These are phyloP conservation scores for Medicago ruthenica DNA, from an alignment of 306 rosid genomes.

Conservation along the genomic window DNA sequence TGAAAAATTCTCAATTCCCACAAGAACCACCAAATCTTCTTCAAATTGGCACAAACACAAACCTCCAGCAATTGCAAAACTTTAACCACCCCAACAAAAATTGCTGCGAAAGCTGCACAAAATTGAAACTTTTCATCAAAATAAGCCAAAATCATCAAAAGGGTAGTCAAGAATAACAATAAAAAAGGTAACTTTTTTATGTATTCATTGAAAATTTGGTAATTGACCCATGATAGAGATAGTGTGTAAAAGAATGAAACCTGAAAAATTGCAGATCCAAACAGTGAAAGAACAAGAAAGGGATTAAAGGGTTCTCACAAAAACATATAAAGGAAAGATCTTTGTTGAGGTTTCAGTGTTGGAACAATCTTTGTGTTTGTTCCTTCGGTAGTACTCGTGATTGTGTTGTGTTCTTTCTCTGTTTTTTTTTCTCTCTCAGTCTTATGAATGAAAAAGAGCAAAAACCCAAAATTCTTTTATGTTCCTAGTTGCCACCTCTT, in stretches of 20 bases:
- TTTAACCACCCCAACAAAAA: conserved; percentile 38
- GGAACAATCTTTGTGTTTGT: conserved; percentile 22
- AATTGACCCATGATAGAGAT: conserved; percentile 35
- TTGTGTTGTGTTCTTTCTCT: conserved; percentile 31
- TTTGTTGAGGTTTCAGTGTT: conserved; percentile 34
- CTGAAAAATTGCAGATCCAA: conserved; percentile 46
- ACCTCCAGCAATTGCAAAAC: conserved; percentile 43
- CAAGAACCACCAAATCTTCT: conserved; percentile 10
- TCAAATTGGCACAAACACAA: conserved; percentile 10
- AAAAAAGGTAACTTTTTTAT: conserved; percentile 28
- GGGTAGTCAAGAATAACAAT: conserved; percentile 22
- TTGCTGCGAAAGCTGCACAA: conserved; percentile 37
- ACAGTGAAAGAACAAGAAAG: conserved; percentile 17
- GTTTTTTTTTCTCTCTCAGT: background rate
- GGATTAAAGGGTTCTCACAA: conserved; percentile 23
- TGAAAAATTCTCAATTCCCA: conserved; percentile 4
- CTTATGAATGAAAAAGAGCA: conserved; percentile 33
- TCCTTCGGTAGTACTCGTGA: conserved; percentile 15
- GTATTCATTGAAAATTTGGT: conserved; percentile 9
- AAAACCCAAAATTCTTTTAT: conserved; percentile 32
- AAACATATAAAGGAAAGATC: conserved; percentile 43
- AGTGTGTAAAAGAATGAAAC: conserved; percentile 38
- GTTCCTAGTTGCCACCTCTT: conserved; percentile 33
- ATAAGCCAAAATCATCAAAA: conserved; percentile 24
- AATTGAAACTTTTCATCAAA: conserved; percentile 39